phyloP scores from a whole-genome alignment of 768 basidiomycete genomes.

The Russula dissimulans region DNA sequence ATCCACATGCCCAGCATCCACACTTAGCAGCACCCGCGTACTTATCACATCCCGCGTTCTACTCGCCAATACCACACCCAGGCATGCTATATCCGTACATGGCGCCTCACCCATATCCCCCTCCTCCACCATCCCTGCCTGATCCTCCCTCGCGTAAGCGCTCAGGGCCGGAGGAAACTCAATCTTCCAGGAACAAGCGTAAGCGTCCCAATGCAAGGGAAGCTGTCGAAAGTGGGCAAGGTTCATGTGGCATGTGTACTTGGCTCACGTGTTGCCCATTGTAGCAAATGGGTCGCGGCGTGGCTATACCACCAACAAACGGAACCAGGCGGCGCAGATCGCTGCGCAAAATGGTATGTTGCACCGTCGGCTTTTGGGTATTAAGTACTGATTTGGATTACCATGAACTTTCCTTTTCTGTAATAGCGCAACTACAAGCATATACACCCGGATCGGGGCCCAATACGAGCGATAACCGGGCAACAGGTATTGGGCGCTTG shows the following conservation, averaged over 20 bases:
- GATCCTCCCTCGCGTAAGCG: conserved; percentile 8
- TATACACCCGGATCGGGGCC: conserved; percentile 9
- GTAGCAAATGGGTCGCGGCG: conserved; percentile 40
- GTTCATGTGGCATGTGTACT: neutral
- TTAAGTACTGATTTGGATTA: conserved; percentile 6
- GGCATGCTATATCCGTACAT: conserved; percentile 14
- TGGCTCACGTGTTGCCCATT: neutral
- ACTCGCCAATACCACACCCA: conserved; percentile 9
- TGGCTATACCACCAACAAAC: conserved; percentile 64
- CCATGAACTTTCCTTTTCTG: conserved; percentile 18
- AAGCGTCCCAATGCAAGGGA: conserved; percentile 12
- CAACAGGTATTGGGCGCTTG: conserved; percentile 13
- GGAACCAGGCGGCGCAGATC: conserved; percentile 58
- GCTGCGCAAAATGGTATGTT: conserved; percentile 53
- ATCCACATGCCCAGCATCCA: conserved; percentile 6
- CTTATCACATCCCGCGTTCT: conserved; percentile 12
- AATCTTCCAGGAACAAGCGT: conserved; percentile 2
- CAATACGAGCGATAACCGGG: neutral
- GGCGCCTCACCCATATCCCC: conserved; percentile 5
- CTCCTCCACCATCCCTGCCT: neutral
- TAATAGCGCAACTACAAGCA: conserved; percentile 32
- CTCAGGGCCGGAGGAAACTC: conserved; percentile 6
- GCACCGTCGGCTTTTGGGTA: conserved; percentile 1
- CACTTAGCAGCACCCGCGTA: neutral
- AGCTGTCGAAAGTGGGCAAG: conserved; percentile 8